Evolutionary conservation across 2,329 filamentous ascomycete genomes (phyloP).

Genomic region (Alternaria sp.): DNA sequence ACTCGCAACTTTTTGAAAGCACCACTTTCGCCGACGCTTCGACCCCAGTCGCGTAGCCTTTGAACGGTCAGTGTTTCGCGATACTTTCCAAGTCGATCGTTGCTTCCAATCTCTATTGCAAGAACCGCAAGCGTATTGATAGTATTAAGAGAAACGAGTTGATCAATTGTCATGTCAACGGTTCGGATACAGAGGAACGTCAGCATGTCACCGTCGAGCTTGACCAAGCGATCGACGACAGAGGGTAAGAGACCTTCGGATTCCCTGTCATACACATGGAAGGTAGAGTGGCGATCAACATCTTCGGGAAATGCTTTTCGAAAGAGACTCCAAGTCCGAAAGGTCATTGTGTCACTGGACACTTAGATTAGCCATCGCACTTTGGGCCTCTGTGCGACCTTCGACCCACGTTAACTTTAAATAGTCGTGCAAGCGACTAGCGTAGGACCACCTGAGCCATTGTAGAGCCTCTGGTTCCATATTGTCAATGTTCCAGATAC

Average conservation of each 20-base stretch:
- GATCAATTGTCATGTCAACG: constrained; percentile 12
- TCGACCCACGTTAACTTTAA: constrained; percentile 24
- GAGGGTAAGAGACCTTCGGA: constrained; percentile 16
- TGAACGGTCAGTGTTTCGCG: constrained; percentile 4
- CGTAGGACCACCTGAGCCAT: constrained; percentile 32
- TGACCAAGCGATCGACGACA: constrained; percentile 22
- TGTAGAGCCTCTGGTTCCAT: constrained; percentile 27
- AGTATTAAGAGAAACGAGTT: constrained; percentile 28
- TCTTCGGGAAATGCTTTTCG: constrained; percentile 28
- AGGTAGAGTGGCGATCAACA: constrained; percentile 23
- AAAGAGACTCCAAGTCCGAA: constrained; percentile 29
- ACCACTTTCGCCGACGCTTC: constrained; percentile 27
- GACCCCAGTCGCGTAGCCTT: constrained; percentile 29
- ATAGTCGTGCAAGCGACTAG: constrained; percentile 24
- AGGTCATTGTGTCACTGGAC: constrained; percentile 26
- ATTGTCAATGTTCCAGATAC: constrained; percentile 26
- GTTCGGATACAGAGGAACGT: constrained; percentile 31
- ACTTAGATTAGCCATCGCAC: neutral
- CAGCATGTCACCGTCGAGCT: constrained; percentile 22
- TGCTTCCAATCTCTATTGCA: constrained; percentile 11
- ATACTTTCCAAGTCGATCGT: neutral
- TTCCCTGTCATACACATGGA: constrained; percentile 13
- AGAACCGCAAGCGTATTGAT: constrained; percentile 31
- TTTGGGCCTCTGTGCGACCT: neutral
- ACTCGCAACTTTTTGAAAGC: constrained; percentile 29